Base-by-base conservation (phyloP, 495 filamentous ascomycete species). In the Tuber microsphaerosporum region DNA sequence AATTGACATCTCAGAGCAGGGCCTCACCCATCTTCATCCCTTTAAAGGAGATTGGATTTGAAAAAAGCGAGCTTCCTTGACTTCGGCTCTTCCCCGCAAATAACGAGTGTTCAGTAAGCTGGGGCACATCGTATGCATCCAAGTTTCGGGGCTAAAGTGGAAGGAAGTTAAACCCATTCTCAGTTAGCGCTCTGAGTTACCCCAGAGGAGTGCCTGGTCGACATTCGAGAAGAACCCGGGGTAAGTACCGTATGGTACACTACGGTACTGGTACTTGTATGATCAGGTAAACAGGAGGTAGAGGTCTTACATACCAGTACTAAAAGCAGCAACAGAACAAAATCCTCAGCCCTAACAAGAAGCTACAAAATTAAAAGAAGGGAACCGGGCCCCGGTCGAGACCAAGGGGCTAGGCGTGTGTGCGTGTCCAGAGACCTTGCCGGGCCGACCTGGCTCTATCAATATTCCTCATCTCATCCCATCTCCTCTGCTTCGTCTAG, bases 1-100 rank as follows among this genome's bases (percentile, higher is more conserved):
- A 79, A 75, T 79, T 79, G 76, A 75, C 73, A 79, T 69, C 71
- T 42, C 44, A 73, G 44, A 43, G 71, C 70, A 75, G 48, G 75
- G 39, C 70, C 69, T 70, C 39, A 71, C 56, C n/a, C 26, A 65
- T 34, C 26, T 34, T 72, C 56, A 71, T 16, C 70, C 65, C 44
- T 70, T 74, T 69, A 16, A 79, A 19, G 31, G 56, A 9, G n/a
- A 65, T 31, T 65, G 56, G 56, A 31, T 65, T 65, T 16, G 26
- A 34, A 51, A 72, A 79, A 71, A 76, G 41, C 61, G 48, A 68
- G 48, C 43, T 56, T 69, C 73, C 71, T 72, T 31, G 69, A 22
- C 69, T 69, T 72, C 72, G 73, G 76, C 22, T 75, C 46, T 73
- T 79, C 78, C 76, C 77, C 73, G 56, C 39, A 76, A 79, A 79